Base-by-base conservation (phyloP, 2,329 filamentous ascomycete genomes). In the Coniosporium tulheliwenetii region DNA sequence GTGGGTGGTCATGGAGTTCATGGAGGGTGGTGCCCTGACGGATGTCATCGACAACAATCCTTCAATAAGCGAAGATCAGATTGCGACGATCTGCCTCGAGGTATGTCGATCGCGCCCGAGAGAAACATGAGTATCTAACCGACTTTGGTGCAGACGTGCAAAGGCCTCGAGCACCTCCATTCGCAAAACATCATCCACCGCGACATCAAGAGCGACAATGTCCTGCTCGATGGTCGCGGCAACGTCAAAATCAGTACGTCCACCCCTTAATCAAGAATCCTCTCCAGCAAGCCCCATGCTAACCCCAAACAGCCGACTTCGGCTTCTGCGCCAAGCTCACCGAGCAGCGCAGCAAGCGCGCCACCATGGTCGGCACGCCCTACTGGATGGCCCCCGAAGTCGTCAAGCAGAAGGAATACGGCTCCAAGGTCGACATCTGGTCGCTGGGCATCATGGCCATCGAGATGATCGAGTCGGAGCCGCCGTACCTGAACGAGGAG, bases 341-440 rank as follows among this genome's bases (percentile, higher is more conserved):
- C 31, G 91, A 96, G 59, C 81, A 86, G 48, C 93, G 93, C 65
- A 91, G 77, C 52, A 96, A 98, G 72, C 87, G 91, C 61, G 87
- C 89, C 36, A 98, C 91, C 43, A 96, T 98, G 91, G 91, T 98
- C 41, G 91, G 91, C 48, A 98, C 91, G 30, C 91, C 91, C 12
- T 98, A 96, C 71, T 98, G 91, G 91, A 98, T 98, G 91, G 91
- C 91, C 8, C 91, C 91, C 32, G 91, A 98, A 63, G 91, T 98
- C 36, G 91, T 98, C 58, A 96, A 96, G 68, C 91, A 96, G 61
- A 96, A 96, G 68, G 89, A 95, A 62, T 98, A 98, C 55, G 91
- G 89, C 33, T 83, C 84, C 56, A 96, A 96, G 70, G 91, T 96
- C 47, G 91, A 98, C 57, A 94, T 96, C 57, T 98, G 91, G 91